These are phyloP conservation scores for Penicillium brasilianum DNA, from an alignment of 2,329 filamentous ascomycete species.

Conservation along the genomic window DNA sequence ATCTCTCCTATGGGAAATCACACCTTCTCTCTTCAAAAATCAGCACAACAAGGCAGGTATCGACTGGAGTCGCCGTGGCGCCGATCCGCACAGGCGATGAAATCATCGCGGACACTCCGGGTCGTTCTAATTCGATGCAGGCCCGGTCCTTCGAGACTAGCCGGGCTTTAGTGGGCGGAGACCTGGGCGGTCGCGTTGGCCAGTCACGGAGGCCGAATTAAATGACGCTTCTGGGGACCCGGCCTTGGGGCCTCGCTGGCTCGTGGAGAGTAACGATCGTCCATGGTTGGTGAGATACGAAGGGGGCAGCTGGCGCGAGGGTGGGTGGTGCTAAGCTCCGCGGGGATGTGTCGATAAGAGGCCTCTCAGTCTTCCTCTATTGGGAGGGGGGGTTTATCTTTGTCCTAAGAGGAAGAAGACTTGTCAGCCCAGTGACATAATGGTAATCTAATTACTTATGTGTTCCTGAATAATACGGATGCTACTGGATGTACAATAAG, in stretches of 20 bases:
- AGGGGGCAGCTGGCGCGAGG: slow-evolving; percentile 32
- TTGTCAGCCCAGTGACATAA: slow-evolving; percentile 23
- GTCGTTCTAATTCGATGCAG: slow-evolving; percentile 25
- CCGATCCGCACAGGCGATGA: slow-evolving; percentile 24
- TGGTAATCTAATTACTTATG: slow-evolving; percentile 8
- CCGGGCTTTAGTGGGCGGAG: slow-evolving; percentile 21
- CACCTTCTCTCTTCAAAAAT: not conserved
- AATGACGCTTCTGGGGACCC: slow-evolving; percentile 31
- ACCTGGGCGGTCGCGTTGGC: slow-evolving; percentile 12
- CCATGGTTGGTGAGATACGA: slow-evolving; percentile 25
- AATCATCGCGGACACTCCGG: slow-evolving; percentile 24
- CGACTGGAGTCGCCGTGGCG: slow-evolving; percentile 15
- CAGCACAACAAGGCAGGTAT: not conserved
- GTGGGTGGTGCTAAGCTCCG: slow-evolving; percentile 16
- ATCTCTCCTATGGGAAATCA: not conserved
- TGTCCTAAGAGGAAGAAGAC: not conserved
- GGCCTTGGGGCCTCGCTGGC: slow-evolving; percentile 9
- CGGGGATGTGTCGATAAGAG: slow-evolving; percentile 21
- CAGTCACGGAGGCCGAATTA: slow-evolving; percentile 27
- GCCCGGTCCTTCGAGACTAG: slow-evolving; percentile 20
- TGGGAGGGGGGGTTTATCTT: not conserved
- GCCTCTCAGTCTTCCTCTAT: too few species aligned
- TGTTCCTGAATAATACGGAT: slow-evolving; percentile 1
- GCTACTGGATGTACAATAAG: not conserved
- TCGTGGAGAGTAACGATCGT: slow-evolving; percentile 24